Base-by-base conservation (phyloP, 2,329 filamentous ascomycete species). In the Hirsutella minnesotensis region DNA sequence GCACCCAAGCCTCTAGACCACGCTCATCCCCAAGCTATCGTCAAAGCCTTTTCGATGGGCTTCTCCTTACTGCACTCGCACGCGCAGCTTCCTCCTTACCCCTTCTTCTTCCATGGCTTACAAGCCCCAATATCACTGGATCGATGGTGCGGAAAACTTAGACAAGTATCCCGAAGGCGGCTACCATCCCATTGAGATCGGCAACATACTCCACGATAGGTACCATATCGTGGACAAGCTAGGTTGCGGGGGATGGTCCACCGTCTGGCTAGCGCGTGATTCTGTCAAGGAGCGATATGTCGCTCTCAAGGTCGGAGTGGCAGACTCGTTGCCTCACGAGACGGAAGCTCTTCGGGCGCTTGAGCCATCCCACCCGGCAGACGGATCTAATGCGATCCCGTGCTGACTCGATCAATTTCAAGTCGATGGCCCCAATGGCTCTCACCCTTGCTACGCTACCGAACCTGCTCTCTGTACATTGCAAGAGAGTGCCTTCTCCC, bases 151-250 rank as follows among this genome's bases (percentile, higher is more conserved):
- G 12, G 29, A 31, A 15, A 15, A 31, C 9, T 31, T 31, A 15
- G 29, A 31, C 10, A 10, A 15, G 29, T 31, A 31, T 15, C 12
- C 29, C 12, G n/a, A 31, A 3, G 60, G 63, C 3, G 62, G 60
- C 5, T 68, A 62, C 48, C 60, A 68, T 46, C 63, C 65, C 8
- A 53, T 64, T 10, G 49, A 50, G 8, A 55, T 68, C 8, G 60
- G 59, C 12, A 62, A 68, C 21, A 46, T 46, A 1, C 58, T 70
- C 46, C 35, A 51, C 13, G 38, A 43, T 3, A 47, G 51, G 31
- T 60, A 60, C 40, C 39, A 44, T 8, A 42, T 58, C 4, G 47
- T 55, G 1, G 52, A 55, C 43, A 59, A 60, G 41, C 51, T 59
- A 20, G 56, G 56, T 19, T 45, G 52, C 31, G 55, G 55, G 35